Percentiles rank a stretch among this genome's conserved stretches.
Conservation (phyloP, 129 eudicot species). For the Arctium minus region DNA sequence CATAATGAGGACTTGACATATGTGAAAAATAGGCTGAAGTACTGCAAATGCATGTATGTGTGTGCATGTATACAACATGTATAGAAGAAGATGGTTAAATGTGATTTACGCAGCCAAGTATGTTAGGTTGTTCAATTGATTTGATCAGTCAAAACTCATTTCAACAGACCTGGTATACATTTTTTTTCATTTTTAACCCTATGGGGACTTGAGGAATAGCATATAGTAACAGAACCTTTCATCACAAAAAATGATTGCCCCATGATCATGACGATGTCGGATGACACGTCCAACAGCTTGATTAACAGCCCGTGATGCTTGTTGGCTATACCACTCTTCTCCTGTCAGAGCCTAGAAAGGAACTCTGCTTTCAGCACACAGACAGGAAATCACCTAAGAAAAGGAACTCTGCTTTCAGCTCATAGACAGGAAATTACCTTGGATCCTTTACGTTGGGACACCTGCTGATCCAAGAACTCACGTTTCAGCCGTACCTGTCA, state of each 20-base stretch:
- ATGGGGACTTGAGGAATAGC: background rate
- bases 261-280: constrained; percentile 95
- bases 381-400: background rate
- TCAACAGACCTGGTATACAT: constrained; percentile 6
- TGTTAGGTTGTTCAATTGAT: too few relatives aligned
- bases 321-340: constrained; percentile 95
- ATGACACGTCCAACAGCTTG: constrained; percentile 99
- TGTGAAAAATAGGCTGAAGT: too few relatives aligned
- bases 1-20: too few relatives aligned
- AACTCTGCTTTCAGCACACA: constrained; percentile 14
- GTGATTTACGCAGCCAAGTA: too few relatives aligned
- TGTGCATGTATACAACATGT: too few relatives aligned
- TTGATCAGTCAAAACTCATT: constrained; percentile 5
- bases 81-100: too few relatives aligned
- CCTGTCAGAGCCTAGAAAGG: constrained; percentile 65
- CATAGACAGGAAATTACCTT: constrained; percentile 45
- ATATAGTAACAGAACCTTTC: constrained; percentile 59
- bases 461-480: constrained; percentile 77
- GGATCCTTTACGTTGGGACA: constrained; percentile 35
- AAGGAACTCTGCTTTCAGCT: constrained; percentile 14
- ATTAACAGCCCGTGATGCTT: constrained; percentile 94
- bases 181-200: background rate
- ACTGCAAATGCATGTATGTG: too few relatives aligned
- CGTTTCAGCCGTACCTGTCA: constrained; percentile 88
- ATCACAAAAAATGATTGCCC: constrained; percentile 94